Conservation (phyloP, 192 early-diverging fungal genomes). For the Dissophora globulifera region DNA sequence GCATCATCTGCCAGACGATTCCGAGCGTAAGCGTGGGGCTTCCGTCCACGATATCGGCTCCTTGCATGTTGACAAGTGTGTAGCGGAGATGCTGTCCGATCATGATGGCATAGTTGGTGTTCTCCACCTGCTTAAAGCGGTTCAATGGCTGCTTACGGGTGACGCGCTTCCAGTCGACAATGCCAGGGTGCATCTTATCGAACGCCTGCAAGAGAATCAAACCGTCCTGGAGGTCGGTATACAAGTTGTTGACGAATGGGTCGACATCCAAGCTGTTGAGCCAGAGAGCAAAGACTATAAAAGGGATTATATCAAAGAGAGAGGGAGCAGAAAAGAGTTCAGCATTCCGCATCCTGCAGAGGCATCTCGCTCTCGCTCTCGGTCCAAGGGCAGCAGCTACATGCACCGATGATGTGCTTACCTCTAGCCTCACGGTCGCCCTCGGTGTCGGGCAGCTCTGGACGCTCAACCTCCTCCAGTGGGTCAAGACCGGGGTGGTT, state of each 20-base stretch:
- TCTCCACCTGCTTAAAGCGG: conserved; percentile 98
- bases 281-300: conserved; percentile 97
- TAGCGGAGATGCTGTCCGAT: conserved; percentile 88
- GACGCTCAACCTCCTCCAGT: conserved; percentile 90
- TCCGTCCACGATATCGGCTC: conserved; percentile 94
- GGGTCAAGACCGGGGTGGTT: conserved; percentile 94
- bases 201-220: conserved; percentile 92
- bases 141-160: conserved; percentile 79
- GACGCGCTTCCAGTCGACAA: conserved; percentile 94
- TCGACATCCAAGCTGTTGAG: conserved; percentile 97
- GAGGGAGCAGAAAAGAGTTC: no score
- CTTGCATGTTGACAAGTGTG: conserved; percentile 95
- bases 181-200: conserved; percentile 91
- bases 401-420: conserved; percentile 27
- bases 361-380: no score
- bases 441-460: conserved; percentile 87
- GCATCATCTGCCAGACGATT: conserved; percentile 99
- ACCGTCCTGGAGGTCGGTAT: conserved; percentile 92
- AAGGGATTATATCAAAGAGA: no score
- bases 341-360: no score
- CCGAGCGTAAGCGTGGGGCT: conserved; percentile 89
- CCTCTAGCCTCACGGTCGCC: conserved; percentile 88
- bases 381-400: no score
- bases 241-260: conserved; percentile 97
- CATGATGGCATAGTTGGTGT: conserved; percentile 92